These are phyloP conservation scores for Porphyra umbilicalis DNA, from an alignment of 31 red algal genomes.

Conservation along the genomic window DNA sequence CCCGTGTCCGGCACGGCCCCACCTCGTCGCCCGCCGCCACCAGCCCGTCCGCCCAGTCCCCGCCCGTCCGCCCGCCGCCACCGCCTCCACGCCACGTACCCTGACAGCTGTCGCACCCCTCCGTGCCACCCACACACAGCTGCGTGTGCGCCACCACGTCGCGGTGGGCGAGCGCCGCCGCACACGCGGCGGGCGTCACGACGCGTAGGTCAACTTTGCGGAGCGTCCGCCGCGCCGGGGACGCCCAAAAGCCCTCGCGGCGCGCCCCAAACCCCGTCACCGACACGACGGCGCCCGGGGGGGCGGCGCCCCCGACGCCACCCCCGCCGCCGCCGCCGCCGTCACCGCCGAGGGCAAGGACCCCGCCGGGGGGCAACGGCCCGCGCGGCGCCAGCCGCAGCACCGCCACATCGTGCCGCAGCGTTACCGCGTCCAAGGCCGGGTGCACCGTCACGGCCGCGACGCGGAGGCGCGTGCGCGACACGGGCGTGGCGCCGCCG, in stretches of 20 bases:
- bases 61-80: too few species aligned
- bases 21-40: too few species aligned
- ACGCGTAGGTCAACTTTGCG: slow-evolving; percentile 35
- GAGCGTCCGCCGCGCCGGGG: background rate
- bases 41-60: too few species aligned
- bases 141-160: slow-evolving; percentile 7
- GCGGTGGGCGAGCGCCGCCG: background rate
- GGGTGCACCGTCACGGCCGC: background rate
- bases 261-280: slow-evolving; percentile 25
- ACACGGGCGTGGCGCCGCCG: background rate
- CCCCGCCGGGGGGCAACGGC: too few species aligned
- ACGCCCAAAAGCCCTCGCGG: slow-evolving; percentile 14
- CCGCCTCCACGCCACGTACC: too few species aligned
- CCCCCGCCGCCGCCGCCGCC: slow-evolving; percentile 25
- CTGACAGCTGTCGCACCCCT: slow-evolving; percentile 35
- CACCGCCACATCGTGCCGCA: background rate
- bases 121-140: slow-evolving; percentile 33
- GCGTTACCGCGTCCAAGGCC: background rate
- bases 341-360: too few species aligned
- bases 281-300: slow-evolving; percentile 4
- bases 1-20: background rate
- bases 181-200: slow-evolving; percentile 14
- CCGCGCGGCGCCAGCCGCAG: background rate
- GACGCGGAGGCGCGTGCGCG: background rate
- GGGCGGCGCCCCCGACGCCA: background rate